Evolutionary conservation across 2,329 filamentous ascomycete genomes (phyloP).

Genomic region (Colletotrichum spinosum): DNA sequence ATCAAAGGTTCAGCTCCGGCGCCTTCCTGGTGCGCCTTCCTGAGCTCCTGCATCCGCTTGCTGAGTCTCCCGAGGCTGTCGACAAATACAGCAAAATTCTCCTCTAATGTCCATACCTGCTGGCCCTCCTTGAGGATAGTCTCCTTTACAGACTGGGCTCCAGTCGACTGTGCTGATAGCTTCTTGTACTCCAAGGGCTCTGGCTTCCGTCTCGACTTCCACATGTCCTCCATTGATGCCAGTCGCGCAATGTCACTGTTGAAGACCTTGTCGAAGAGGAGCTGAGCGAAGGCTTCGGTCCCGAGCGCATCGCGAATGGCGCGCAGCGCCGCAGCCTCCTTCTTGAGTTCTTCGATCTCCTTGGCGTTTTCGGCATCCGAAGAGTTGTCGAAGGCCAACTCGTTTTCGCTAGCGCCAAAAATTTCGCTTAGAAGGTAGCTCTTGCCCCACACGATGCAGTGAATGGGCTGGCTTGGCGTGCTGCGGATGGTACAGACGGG

Average conservation of each 20-base stretch:
- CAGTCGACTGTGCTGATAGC: constrained; percentile 64
- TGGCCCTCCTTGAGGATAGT: constrained; percentile 75
- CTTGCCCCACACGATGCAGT: constrained; percentile 99
- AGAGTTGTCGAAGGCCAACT: constrained; percentile 82
- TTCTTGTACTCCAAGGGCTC: constrained; percentile 77
- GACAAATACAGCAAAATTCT: constrained; percentile 88
- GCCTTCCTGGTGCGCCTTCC: constrained; percentile 57
- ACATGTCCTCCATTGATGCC: constrained; percentile 93
- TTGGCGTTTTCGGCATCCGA: constrained; percentile 83
- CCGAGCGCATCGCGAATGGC: constrained; percentile 85
- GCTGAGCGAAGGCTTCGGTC: constrained; percentile 78
- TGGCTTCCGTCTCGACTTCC: constrained; percentile 84
- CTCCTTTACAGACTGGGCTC: constrained; percentile 63
- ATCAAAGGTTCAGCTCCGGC: constrained; percentile 73
- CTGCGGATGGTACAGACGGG: constrained; percentile 97
- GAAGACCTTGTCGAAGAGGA: constrained; percentile 95
- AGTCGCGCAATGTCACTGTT: constrained; percentile 85
- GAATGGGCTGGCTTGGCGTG: constrained; percentile 94
- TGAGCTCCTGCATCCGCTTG: constrained; percentile 75
- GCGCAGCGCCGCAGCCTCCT: constrained; percentile 86
- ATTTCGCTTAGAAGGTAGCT: constrained; percentile 96
- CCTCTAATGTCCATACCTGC: constrained; percentile 80
- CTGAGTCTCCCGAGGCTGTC: constrained; percentile 85
- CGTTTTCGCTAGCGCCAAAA: constrained; percentile 91
- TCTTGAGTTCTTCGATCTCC: constrained; percentile 88